Percentiles rank a stretch among this genome's conserved stretches.
Evolutionary conservation across 257 asterid species (phyloP).

Genomic region (Paulownia fortunei): DNA sequence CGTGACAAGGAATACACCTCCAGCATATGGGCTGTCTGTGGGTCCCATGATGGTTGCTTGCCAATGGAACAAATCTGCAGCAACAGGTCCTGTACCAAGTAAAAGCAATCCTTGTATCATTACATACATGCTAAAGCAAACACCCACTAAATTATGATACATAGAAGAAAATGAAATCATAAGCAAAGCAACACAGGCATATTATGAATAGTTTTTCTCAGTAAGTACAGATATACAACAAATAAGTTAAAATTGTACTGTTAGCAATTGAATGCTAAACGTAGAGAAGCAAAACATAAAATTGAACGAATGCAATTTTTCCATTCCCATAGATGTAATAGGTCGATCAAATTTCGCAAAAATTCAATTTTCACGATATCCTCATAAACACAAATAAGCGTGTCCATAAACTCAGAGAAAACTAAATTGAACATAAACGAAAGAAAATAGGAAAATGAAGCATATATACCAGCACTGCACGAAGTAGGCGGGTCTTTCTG

Average conservation of each 20-base stretch:
- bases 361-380: background rate
- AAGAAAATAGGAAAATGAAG: background rate
- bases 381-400: background rate
- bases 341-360: too few species aligned
- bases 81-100: constrained; percentile 30
- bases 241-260: background rate
- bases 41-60: constrained; percentile 38
- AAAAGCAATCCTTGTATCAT: background rate
- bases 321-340: too few species aligned
- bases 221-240: background rate
- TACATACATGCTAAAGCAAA: background rate
- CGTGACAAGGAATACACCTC: constrained; percentile 29
- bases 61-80: constrained; percentile 35
- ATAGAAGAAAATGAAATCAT: background rate
- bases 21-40: constrained; percentile 25
- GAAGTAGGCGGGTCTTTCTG: background rate
- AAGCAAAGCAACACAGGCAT: background rate
- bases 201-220: background rate
- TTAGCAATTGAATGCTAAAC: background rate
- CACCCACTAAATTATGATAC: background rate
- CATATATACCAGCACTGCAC: constrained; percentile 4
- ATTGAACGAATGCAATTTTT: too few species aligned
- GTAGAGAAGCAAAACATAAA: background rate
- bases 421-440: background rate
- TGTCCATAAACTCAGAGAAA: background rate